Base-by-base conservation (phyloP, 148 eudicot genomes). In the Arbutus unedo region DNA sequence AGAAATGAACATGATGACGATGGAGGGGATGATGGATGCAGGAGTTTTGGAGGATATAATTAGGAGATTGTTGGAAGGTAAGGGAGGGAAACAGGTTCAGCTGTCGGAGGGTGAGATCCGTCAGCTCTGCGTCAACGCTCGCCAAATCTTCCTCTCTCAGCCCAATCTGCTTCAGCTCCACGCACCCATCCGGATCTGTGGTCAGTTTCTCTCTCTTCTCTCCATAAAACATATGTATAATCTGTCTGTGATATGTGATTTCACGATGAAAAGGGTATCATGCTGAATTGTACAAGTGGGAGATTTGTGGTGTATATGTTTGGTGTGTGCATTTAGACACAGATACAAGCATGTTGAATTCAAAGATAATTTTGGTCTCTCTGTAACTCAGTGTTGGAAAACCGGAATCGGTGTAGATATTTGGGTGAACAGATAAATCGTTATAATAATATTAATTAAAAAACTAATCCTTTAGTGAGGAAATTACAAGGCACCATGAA, bases 101-200 rank as follows among this genome's bases (percentile, higher is more conserved):
- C 83, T 92, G 1, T 92, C 91, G 2, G 94, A 92, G 64, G 90
- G 88, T 23, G 94, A 92, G 88, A 92, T 92, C 86, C 89, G 95
- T 50, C 93, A 91, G 88, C 91, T 92, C 25, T 92, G 95, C 66
- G 89, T 91, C 88, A 92, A 89, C 88, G 92, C 93, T 59, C 87
- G 93, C 4, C 92, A 91, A 80, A 91, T 92, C 84, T 90, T 92
- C 80, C 88, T 92, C 47, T 88, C 92, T 78, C 90, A 91, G 84
- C 92, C 93, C 47, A 90, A 77, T 84, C 93, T 92, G 56, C 90
- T 92, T n/a, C 56, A 83, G 19, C 82, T 92, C 45, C 87, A 77
- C 49, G 91, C 95, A 45, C 93, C 95, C 18, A 76, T 92, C 86
- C 86, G 87, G 85, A 92, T 92, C 87, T 91, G 93, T 62, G 95